Conservation (phyloP, 129 eudicot species). For the Centaurea solstitialis region DNA sequence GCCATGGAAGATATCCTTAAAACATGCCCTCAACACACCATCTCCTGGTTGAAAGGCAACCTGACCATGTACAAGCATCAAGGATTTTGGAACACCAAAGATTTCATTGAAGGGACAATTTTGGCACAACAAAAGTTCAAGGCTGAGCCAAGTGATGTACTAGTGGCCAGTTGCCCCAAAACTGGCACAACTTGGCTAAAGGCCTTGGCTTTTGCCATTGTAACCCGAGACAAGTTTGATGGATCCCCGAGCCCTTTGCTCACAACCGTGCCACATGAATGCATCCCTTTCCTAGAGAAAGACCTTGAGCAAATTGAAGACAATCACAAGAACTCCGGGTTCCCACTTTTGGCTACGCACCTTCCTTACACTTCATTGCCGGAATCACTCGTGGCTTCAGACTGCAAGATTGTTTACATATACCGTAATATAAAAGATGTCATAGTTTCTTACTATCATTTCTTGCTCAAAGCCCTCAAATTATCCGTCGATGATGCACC, state of each 20-base stretch:
- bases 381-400: background rate
- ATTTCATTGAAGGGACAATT: background rate
- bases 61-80: background rate
- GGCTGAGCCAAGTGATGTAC: background rate
- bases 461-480: background rate
- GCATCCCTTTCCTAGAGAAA: background rate
- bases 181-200: slow-evolving; percentile 31
- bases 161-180: slow-evolving; percentile 20
- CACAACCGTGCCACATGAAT: background rate
- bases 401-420: slow-evolving; percentile 27
- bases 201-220: slow-evolving; percentile 26
- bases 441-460: background rate
- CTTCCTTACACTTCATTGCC: slow-evolving; percentile 24
- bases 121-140: slow-evolving; percentile 10
- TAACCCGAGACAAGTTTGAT: background rate
- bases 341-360: slow-evolving; percentile 26
- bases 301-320: background rate
- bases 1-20: background rate
- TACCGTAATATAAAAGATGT: slow-evolving; percentile 34
- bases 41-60: background rate
- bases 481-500: background rate
- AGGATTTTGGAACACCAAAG: slow-evolving; percentile 18
- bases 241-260: slow-evolving; percentile 7
- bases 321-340: background rate
- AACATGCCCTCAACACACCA: background rate